phyloP scores from a whole-genome alignment of 257 asterid genomes.

The Sherardia arvensis region DNA sequence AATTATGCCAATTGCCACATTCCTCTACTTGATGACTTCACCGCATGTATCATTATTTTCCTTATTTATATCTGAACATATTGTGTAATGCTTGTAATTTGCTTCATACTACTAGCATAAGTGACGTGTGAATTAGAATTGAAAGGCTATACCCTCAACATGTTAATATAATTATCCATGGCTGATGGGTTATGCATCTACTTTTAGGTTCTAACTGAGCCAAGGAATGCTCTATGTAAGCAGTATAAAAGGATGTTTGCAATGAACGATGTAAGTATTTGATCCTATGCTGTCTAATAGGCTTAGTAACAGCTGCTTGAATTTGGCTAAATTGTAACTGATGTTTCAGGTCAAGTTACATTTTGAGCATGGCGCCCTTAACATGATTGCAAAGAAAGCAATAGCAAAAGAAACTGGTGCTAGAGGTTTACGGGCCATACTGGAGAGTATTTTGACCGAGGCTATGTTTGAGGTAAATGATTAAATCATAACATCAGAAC shows the following conservation, averaged over 20 bases:
- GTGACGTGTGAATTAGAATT: neutral
- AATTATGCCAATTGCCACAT: neutral
- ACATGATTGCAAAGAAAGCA: constrained; percentile 72
- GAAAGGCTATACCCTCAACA: neutral
- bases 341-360: constrained; percentile 52
- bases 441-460: constrained; percentile 74
- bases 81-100: neutral
- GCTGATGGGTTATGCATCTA: constrained; percentile 9
- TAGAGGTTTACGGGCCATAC: constrained; percentile 86
- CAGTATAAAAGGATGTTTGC: constrained; percentile 85
- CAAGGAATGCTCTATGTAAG: constrained; percentile 85
- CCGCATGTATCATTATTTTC: neutral
- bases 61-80: neutral
- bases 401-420: constrained; percentile 78
- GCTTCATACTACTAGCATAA: neutral
- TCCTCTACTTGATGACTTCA: neutral
- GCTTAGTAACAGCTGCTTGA: neutral
- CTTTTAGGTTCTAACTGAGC: constrained; percentile 70
- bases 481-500: neutral
- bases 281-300: neutral
- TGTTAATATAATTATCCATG: neutral
- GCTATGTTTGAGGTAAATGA: constrained; percentile 83
- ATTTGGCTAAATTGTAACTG: neutral
- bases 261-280: constrained; percentile 62
- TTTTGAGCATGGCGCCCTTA: constrained; percentile 57